Evolutionary conservation across 805 yeast genomes (phyloP).

Genomic region (Candida pseudoglaebosa): DNA sequence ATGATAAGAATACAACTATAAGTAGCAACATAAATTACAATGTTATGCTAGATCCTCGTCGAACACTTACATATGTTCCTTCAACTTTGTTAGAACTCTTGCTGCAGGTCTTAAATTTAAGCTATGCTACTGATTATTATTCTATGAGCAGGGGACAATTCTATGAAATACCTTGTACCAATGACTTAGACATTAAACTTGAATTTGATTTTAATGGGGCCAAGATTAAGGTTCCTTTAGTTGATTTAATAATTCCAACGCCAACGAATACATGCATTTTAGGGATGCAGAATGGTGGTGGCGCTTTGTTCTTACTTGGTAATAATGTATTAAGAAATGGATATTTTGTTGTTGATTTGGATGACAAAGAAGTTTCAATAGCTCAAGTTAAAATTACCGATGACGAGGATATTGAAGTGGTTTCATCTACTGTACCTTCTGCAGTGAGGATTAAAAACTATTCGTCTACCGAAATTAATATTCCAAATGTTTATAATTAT

Average conservation of each 20-base stretch:
- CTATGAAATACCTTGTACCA: slow-evolving; percentile 41
- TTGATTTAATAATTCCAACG: slow-evolving; percentile 6
- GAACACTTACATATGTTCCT: slow-evolving; percentile 50
- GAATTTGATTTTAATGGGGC: slow-evolving; percentile 6
- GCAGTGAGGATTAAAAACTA: not conserved
- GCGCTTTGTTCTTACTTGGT: slow-evolving; percentile 17
- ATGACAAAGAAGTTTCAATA: slow-evolving; percentile 19
- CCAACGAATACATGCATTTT: slow-evolving; percentile 12
- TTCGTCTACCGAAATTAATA: not conserved
- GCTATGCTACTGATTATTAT: slow-evolving; percentile 23
- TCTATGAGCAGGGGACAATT: too few relatives aligned
- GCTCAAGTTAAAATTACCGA: slow-evolving; percentile 18
- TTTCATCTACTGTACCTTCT: not conserved
- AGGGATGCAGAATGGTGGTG: slow-evolving; percentile 12
- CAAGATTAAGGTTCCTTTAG: slow-evolving; percentile 8
- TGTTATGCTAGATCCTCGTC: slow-evolving; percentile 55
- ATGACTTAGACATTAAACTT: slow-evolving; percentile 7
- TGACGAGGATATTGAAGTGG: slow-evolving; percentile 4
- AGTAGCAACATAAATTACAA: slow-evolving; percentile 18
- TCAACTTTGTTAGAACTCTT: slow-evolving; percentile 17
- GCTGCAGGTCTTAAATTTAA: slow-evolving; percentile 33
- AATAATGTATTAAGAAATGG: slow-evolving; percentile 25
- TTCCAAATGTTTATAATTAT: too few relatives aligned
- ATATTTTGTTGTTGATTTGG: slow-evolving; percentile 24
- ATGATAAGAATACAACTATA: not conserved